Evolutionary conservation across 2,329 filamentous ascomycete species (phyloP).

Genomic region (Domatiomyces catenatus): DNA sequence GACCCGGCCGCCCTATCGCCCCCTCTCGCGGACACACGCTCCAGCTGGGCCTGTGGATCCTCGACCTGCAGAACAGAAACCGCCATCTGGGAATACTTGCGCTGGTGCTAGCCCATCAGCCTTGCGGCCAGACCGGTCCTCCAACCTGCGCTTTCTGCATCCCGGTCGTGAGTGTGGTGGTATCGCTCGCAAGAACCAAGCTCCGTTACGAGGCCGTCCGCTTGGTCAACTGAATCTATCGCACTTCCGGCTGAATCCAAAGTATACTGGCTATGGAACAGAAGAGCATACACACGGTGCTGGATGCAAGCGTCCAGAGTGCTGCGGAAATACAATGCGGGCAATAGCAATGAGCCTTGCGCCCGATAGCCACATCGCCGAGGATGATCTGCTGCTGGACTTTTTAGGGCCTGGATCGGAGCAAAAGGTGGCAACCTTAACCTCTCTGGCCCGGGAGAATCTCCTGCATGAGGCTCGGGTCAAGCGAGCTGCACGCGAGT

Average conservation of each 20-base stretch:
- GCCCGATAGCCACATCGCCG: slow-evolving; percentile 14
- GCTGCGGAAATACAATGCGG: slow-evolving; percentile 59
- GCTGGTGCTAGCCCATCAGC: background rate
- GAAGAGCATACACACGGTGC: slow-evolving; percentile 58
- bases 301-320: slow-evolving; percentile 59
- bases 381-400: slow-evolving; percentile 23
- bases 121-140: background rate
- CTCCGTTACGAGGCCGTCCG: slow-evolving; percentile 43
- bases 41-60: background rate
- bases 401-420: slow-evolving; percentile 16
- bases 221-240: slow-evolving; percentile 43
- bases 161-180: background rate
- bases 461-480: slow-evolving; percentile 63
- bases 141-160: background rate
- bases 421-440: slow-evolving; percentile 41
- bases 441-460: slow-evolving; percentile 35
- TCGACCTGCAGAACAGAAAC: background rate
- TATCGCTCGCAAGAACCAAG: slow-evolving; percentile 18
- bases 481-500: slow-evolving; percentile 54
- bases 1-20: background rate
- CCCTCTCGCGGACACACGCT: background rate
- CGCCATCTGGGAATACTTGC: background rate
- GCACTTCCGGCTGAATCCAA: slow-evolving; percentile 72
- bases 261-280: slow-evolving; percentile 58
- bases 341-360: slow-evolving; percentile 40